phyloP scores from a whole-genome alignment of 768 basidiomycete genomes.

The Boletus tomentosulus region DNA sequence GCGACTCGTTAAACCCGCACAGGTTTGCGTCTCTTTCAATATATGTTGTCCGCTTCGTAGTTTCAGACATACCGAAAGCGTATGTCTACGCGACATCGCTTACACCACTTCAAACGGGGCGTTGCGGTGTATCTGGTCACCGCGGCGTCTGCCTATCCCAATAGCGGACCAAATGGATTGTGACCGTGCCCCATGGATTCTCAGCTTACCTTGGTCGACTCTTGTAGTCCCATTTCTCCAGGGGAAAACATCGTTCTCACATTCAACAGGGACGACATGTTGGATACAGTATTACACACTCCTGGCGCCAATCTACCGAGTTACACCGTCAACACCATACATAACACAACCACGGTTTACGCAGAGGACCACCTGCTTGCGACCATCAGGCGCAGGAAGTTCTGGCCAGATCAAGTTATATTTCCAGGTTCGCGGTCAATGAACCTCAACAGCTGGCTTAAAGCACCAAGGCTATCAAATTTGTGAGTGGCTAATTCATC shows the following conservation, averaged over 20 bases:
- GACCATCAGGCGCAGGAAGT: slow-evolving; percentile 10
- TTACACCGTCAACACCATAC: slow-evolving; percentile 9
- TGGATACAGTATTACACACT: slow-evolving; percentile 6
- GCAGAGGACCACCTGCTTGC: slow-evolving; percentile 2
- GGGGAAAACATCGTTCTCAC: neutral
- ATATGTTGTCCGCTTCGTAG: neutral
- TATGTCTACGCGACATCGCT: neutral
- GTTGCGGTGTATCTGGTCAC: neutral
- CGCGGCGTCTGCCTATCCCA: neutral
- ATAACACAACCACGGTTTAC: slow-evolving; percentile 5
- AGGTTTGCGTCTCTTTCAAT: neutral
- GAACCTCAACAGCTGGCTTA: slow-evolving; percentile 14
- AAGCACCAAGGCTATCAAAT: neutral
- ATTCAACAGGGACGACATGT: slow-evolving; percentile 14
- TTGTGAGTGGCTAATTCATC: slow-evolving; percentile 10
- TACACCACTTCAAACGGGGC: neutral
- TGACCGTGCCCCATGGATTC: slow-evolving; percentile 6
- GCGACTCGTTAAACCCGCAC: neutral
- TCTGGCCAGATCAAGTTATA: slow-evolving; percentile 10
- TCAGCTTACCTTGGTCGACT: slow-evolving; percentile 17
- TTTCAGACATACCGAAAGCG: neutral
- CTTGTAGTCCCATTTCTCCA: neutral
- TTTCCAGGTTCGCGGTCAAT: slow-evolving; percentile 10
- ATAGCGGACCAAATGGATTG: too few relatives aligned
- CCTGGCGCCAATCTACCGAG: neutral